These are phyloP conservation scores for Grammothele lineata DNA, from an alignment of 768 basidiomycete species.

Conservation along the genomic window DNA sequence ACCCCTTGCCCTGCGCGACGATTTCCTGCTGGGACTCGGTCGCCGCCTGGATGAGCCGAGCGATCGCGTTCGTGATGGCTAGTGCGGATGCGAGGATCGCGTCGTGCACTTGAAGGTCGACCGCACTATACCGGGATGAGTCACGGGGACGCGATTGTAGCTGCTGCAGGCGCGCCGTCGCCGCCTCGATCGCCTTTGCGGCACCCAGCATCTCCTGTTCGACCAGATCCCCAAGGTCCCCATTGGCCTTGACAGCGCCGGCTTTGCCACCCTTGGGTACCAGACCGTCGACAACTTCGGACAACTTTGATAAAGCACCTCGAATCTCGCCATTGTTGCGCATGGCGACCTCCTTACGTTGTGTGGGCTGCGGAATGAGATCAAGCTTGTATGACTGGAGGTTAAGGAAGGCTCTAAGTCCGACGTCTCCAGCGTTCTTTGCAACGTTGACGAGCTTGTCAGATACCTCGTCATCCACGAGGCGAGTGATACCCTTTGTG, in stretches of 20 bases:
- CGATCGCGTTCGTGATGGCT: conserved; percentile 94
- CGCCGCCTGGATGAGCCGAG: conserved; percentile 90
- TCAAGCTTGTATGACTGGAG: conserved; percentile 94
- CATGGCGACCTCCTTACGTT: conserved; percentile 83
- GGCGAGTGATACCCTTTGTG: conserved; percentile 92
- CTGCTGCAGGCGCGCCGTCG: conserved; percentile 84
- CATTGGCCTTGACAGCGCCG: conserved; percentile 70
- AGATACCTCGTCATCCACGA: conserved; percentile 84
- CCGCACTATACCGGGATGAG: conserved; percentile 78
- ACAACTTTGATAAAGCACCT: conserved; percentile 76
- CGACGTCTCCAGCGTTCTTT: conserved; percentile 82
- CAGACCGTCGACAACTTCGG: conserved; percentile 81
- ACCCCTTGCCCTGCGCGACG: conserved; percentile 90
- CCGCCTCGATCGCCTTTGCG: conserved; percentile 88
- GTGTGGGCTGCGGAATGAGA: conserved; percentile 57
- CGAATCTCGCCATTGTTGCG: conserved; percentile 87
- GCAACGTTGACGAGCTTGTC: conserved; percentile 87
- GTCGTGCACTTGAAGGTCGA: conserved; percentile 97
- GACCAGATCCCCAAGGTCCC: conserved; percentile 93
- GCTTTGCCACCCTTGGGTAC: conserved; percentile 80
- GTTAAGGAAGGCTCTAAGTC: conserved; percentile 90
- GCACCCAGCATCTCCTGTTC: conserved; percentile 95
- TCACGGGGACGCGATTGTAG: conserved; percentile 92
- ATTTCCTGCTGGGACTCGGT: conserved; percentile 99
- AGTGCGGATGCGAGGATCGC: conserved; percentile 91